These are phyloP conservation scores for Pyropia yezoensis DNA, from an alignment of 23 red algal genomes.

Conservation along the genomic window DNA sequence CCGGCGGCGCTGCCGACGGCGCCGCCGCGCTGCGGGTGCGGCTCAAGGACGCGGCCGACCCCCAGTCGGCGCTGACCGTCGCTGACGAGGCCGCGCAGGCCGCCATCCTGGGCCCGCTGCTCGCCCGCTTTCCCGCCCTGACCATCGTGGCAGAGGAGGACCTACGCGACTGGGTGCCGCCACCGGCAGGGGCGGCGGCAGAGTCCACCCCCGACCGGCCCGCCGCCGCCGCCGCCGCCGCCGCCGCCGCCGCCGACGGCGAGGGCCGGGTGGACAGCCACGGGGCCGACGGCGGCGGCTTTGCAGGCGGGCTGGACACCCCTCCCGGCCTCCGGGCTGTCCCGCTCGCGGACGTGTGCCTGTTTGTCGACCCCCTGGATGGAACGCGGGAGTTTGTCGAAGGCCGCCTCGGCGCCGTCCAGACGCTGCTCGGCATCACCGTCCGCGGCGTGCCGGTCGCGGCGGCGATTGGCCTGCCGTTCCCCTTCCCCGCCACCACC, in stretches of 20 bases:
- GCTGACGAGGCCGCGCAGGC: constrained; percentile 15
- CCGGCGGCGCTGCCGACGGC: neutral
- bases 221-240: too few species aligned
- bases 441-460: constrained; percentile 9
- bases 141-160: constrained; percentile 26
- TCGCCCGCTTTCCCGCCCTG: neutral
- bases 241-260: too few species aligned
- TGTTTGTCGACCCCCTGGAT: constrained; percentile 28
- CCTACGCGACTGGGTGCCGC: neutral
- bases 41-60: constrained; percentile 21
- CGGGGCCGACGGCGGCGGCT: too few species aligned
- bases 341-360: neutral
- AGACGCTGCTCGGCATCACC: constrained; percentile 24
- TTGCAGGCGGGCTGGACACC: neutral
- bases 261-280: too few species aligned
- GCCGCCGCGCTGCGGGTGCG: too few species aligned
- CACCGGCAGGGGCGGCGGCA: too few species aligned
- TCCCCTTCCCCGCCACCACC: neutral
- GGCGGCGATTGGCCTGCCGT: constrained; percentile 16
- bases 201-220: too few species aligned
- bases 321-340: neutral
- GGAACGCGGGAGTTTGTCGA: constrained; percentile 30
- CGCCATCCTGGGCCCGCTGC: constrained; percentile 3
- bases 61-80: constrained; percentile 7
- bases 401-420: constrained; percentile 5